These are phyloP conservation scores for Cicer pinnatifidum DNA, from an alignment of 306 rosid genomes.

Conservation along the genomic window DNA sequence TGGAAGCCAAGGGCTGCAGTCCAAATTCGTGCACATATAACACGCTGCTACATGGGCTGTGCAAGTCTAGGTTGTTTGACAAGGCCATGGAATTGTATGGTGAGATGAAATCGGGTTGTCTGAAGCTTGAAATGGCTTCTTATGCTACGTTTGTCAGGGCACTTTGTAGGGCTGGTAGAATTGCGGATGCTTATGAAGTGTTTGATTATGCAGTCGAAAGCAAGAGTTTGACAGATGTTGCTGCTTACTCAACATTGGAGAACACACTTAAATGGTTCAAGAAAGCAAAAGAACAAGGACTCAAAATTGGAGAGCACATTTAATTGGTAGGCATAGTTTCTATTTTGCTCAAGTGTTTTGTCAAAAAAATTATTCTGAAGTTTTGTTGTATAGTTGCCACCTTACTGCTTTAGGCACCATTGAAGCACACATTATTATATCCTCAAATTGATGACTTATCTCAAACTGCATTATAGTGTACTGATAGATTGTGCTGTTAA, in stretches of 20 bases:
- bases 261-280: slow-evolving; percentile 65
- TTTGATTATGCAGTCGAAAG: slow-evolving; percentile 89
- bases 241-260: slow-evolving; percentile 82
- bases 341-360: neutral
- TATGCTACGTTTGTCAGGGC: slow-evolving; percentile 79
- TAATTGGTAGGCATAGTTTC: slow-evolving; percentile 51
- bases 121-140: slow-evolving; percentile 80
- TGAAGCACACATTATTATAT: neutral
- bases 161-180: slow-evolving; percentile 75
- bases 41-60: slow-evolving; percentile 79
- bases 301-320: slow-evolving; percentile 1
- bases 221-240: slow-evolving; percentile 75
- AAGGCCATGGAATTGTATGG: slow-evolving; percentile 72
- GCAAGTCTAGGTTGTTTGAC: slow-evolving; percentile 70
- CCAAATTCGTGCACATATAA: slow-evolving; percentile 80
- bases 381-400: slow-evolving; percentile 18
- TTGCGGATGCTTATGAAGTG: slow-evolving; percentile 84
- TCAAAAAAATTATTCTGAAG: neutral
- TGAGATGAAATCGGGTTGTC: slow-evolving; percentile 59
- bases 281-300: slow-evolving; percentile 71
- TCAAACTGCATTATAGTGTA: slow-evolving; percentile 10
- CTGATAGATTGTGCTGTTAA: slow-evolving; percentile 1
- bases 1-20: slow-evolving; percentile 73
- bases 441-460: slow-evolving; percentile 3
- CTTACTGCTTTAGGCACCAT: slow-evolving; percentile 13